A percentile compares a stretch with the other conserved stretches of the same genome.
Conservation (phyloP, 225 moss, liverwort and hornwort genomes). For the Lunularia cruciata region DNA sequence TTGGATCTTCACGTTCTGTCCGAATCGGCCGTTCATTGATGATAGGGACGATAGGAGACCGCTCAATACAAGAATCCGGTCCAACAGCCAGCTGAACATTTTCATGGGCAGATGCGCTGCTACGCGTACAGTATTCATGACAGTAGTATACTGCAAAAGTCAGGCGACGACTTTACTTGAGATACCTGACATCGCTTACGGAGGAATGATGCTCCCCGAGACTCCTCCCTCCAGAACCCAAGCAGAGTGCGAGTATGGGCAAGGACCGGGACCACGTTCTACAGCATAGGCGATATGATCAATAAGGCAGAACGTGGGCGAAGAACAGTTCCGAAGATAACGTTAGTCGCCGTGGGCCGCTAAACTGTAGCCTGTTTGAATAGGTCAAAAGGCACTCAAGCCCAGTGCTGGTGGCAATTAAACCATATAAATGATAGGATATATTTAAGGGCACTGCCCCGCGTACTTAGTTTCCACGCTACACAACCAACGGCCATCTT, state of each 20-base stretch:
- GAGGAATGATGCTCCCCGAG: background rate
- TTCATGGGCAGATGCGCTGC: background rate
- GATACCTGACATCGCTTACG: conserved; percentile 4
- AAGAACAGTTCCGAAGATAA: background rate
- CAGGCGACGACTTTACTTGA: conserved; percentile 9
- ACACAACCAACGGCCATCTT: too few relatives aligned
- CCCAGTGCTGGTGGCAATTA: too few relatives aligned
- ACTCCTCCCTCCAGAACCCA: background rate
- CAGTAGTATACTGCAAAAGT: background rate
- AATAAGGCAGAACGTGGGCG: background rate
- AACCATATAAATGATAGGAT: too few relatives aligned
- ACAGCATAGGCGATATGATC: background rate
- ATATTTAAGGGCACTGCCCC: too few relatives aligned
- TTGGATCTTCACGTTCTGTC: background rate
- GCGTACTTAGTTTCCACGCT: too few relatives aligned
- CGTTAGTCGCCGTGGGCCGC: background rate
- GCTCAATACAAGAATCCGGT: background rate
- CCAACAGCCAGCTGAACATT: too few relatives aligned
- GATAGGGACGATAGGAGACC: background rate
- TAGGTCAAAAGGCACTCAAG: too few relatives aligned
- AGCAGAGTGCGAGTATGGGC: background rate
- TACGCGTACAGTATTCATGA: too few relatives aligned
- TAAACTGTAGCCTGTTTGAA: background rate
- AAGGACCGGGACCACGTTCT: background rate
- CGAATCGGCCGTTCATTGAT: background rate